Base-by-base conservation (phyloP, 768 basidiomycete species). In the Multifurca ochricompacta region DNA sequence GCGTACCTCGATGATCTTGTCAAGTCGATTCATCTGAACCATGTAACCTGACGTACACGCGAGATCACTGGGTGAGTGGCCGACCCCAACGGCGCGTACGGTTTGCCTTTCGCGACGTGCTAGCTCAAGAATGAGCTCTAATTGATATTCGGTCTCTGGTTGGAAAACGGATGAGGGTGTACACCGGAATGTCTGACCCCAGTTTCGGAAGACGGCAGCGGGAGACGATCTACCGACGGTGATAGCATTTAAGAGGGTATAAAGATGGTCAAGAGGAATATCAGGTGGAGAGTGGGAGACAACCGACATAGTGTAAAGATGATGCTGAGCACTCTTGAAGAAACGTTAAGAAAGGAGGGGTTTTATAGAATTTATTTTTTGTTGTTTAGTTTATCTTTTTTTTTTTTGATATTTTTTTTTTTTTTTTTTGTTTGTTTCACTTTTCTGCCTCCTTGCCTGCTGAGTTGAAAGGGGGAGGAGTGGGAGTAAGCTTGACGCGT, bases 61-160 rank as follows among this genome's bases (percentile, higher is more conserved):
- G 46, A 98, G 75, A 71, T 99, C 95, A 65, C 85, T 88, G 21
- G 95, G 95, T 54, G 87, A 89, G 71, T 97, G 94, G 2, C 94
- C 95, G 14, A 91, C 82, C 11, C 92, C 96, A 11, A 83, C 86
- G 1, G 89, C 87, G 51, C 92, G 81, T 31, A 98, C 74, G 19
- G 77, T 74, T 65, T 78, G 81, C 14, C 77, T 71, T 65, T 92
- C 81, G 39, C 86, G 73, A 16, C 83, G 74, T 0, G 93, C 92
- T 23, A 92, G 81, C 64, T 90, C 88, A 25, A 98, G 74, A 42
- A 94, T 75, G 60, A 81, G 76, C 41, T 77, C 74, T 64, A 91
- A 87, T 31, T 97, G 77, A 55, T 76, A 68, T 39, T 81, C 79
- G 21, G 73, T 77, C 59, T 78, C 75, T 4, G 95, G 96, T 61